phyloP scores from a whole-genome alignment of 495 filamentous ascomycete species.

The Penicillium lagena region DNA sequence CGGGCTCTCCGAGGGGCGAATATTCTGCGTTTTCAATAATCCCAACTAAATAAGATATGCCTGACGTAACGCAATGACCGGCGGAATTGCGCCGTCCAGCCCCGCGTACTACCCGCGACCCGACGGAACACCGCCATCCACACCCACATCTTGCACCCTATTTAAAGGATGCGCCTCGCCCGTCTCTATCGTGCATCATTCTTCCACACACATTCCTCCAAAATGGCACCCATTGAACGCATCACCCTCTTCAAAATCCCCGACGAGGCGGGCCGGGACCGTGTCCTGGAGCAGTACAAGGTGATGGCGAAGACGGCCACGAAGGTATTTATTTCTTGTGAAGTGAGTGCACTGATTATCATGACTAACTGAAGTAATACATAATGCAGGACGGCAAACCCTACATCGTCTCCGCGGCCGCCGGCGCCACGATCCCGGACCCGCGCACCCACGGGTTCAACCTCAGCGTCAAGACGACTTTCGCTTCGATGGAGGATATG shows the following conservation, averaged over 20 bases:
- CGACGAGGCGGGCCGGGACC: conserved; percentile 36
- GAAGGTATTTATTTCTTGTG: conserved; percentile 30
- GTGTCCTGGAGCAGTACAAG: conserved; percentile 43
- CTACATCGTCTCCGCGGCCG: conserved; percentile 51
- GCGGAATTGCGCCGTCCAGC: too few relatives aligned
- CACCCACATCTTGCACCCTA: not conserved
- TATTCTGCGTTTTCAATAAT: too few relatives aligned
- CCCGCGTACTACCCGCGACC: not conserved
- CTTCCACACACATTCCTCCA: not conserved
- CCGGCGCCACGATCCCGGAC: conserved; percentile 41
- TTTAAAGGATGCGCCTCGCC: not conserved
- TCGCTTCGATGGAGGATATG: conserved; percentile 61
- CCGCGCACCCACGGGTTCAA: conserved; percentile 58
- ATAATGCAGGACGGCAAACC: conserved; percentile 53
- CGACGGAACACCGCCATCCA: conserved; percentile 1
- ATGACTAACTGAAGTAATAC: too few relatives aligned
- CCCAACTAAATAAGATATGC: too few relatives aligned
- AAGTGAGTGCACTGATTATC: not conserved
- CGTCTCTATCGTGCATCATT: not conserved
- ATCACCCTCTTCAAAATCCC: conserved; percentile 57
- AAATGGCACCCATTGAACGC: conserved; percentile 45
- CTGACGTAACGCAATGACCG: too few relatives aligned
- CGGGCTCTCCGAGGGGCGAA: too few relatives aligned
- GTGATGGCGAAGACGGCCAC: conserved; percentile 42
- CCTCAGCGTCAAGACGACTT: conserved; percentile 50